These are phyloP conservation scores for Ceratopteris richardii DNA, from an alignment of 75 land plant genomes.

Conservation along the genomic window DNA sequence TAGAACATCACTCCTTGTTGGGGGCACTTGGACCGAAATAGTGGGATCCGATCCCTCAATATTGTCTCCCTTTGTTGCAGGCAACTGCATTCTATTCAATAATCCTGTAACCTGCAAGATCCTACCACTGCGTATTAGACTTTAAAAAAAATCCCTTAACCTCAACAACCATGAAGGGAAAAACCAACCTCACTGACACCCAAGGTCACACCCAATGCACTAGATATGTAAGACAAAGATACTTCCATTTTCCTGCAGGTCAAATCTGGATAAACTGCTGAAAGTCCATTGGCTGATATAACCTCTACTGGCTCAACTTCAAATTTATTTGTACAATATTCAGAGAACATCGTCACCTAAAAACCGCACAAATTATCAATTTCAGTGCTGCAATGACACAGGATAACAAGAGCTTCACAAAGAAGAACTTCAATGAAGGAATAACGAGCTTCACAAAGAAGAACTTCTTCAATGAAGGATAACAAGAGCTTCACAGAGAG, in stretches of 20 bases:
- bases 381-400: not conserved
- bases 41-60: constrained; percentile 10
- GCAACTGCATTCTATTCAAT: constrained; percentile 82
- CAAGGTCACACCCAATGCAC: constrained; percentile 52
- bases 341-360: constrained; percentile 91
- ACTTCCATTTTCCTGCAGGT: constrained; percentile 64
- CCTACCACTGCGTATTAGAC: no score
- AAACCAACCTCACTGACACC: constrained; percentile 44
- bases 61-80: constrained; percentile 21
- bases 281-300: constrained; percentile 46
- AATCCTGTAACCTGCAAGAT: constrained; percentile 48
- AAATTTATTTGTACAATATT: constrained; percentile 70
- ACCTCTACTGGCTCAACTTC: constrained; percentile 96
- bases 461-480: no score
- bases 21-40: constrained; percentile 65
- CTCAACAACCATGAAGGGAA: not conserved
- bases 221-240: constrained; percentile 49
- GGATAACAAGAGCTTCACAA: not conserved
- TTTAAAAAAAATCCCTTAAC: no score
- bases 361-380: constrained; percentile 12
- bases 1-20: constrained; percentile 92
- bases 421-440: not conserved
- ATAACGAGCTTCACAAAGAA: no score
- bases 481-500: no score
- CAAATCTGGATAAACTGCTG: constrained; percentile 72